Evolutionary conservation across 768 basidiomycete genomes (phyloP).

Genomic region (Ramaria sp.): DNA sequence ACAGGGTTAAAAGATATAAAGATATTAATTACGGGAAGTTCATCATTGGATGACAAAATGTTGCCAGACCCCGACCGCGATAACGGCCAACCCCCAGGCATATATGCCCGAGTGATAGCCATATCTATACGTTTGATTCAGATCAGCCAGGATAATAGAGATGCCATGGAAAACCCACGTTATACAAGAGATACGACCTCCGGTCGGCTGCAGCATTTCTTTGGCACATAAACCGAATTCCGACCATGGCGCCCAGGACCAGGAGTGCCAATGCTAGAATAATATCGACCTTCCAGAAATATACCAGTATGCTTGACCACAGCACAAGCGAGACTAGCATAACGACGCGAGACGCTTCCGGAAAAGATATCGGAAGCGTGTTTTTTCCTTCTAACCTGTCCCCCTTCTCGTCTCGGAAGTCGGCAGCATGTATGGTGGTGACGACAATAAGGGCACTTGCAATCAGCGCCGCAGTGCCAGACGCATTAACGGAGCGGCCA

Average conservation of each 20-base stretch:
- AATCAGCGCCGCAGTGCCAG: conserved; percentile 14
- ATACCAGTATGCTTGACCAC: conserved; percentile 8
- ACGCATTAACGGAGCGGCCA: neutral
- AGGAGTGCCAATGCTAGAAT: conserved; percentile 9
- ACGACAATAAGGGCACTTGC: conserved; percentile 21
- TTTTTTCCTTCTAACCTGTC: conserved; percentile 20
- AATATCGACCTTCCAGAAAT: conserved; percentile 11
- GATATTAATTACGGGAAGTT: neutral
- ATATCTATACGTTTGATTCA: neutral
- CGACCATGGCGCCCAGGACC: conserved; percentile 13
- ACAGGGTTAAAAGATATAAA: conserved; percentile 2
- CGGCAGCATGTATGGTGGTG: conserved; percentile 28
- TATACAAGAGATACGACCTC: conserved; percentile 20
- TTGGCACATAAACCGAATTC: conserved; percentile 13
- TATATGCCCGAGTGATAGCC: conserved; percentile 9
- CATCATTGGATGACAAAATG: conserved; percentile 3
- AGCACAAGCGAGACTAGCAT: conserved; percentile 9
- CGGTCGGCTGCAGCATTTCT: conserved; percentile 15
- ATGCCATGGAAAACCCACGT: conserved; percentile 14
- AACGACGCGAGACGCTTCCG: conserved; percentile 10
- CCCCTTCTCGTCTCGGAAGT: conserved; percentile 23
- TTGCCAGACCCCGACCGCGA: neutral
- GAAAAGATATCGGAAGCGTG: conserved; percentile 18
- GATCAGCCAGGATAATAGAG: neutral
- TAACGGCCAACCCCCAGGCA: conserved; percentile 4